These are phyloP conservation scores for Gymnopus androsaceus DNA, from an alignment of 1,284 basidiomycete genomes.

Conservation along the genomic window DNA sequence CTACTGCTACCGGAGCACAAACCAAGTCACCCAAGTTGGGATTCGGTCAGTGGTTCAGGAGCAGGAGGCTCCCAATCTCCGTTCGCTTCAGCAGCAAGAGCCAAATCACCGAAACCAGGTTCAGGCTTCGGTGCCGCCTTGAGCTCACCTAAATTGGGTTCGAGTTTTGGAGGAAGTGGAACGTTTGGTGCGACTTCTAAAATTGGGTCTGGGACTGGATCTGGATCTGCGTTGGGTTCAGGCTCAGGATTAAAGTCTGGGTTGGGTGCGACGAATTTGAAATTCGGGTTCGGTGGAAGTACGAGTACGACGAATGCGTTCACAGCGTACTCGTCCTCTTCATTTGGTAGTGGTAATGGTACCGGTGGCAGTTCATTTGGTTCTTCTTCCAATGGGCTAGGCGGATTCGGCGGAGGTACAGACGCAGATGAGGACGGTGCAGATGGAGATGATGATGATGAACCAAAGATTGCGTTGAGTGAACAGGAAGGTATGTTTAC, in stretches of 20 bases:
- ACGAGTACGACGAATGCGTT: too few species aligned
- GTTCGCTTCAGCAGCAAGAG: conserved; percentile 43
- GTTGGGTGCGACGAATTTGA: too few species aligned
- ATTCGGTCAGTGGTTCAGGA: background rate
- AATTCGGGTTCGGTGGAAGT: too few species aligned
- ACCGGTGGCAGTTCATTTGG: conserved; percentile 37
- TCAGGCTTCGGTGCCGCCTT: too few species aligned
- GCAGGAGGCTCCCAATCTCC: conserved; percentile 61
- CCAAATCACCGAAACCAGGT: conserved; percentile 52
- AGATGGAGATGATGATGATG: conserved; percentile 49
- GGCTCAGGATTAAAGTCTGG: too few species aligned
- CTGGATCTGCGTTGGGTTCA: background rate
- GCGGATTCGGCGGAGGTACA: conserved; percentile 43
- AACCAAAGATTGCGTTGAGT: conserved; percentile 48
- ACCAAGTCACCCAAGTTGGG: conserved; percentile 51
- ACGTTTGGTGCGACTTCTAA: background rate
- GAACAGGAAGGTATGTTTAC: conserved; percentile 69
- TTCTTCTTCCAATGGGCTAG: conserved; percentile 63
- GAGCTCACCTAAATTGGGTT: too few species aligned
- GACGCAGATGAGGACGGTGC: conserved; percentile 56
- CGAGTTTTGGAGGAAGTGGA: background rate
- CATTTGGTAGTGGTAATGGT: too few species aligned
- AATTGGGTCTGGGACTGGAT: background rate
- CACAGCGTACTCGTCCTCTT: too few species aligned
- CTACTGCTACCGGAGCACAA: conserved; percentile 32